These are phyloP conservation scores for Dictyophora rubrovolvata DNA, from an alignment of 768 basidiomycete genomes.

Conservation along the genomic window DNA sequence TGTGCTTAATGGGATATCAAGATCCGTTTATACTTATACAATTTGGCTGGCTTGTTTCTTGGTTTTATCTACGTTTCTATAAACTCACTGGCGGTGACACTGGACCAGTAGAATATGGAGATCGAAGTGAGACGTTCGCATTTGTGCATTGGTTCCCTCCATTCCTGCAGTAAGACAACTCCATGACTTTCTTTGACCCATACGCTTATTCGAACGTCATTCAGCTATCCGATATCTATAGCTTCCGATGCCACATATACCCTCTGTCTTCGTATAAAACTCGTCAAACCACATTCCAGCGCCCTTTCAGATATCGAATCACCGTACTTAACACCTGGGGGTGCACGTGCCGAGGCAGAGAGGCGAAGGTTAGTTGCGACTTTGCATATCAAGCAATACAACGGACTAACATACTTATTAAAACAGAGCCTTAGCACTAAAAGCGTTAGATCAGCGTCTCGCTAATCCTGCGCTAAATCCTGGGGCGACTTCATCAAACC, in stretches of 20 bases:
- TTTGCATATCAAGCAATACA: slow-evolving; percentile 7
- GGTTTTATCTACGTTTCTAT: slow-evolving; percentile 95
- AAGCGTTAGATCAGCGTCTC: slow-evolving; percentile 89
- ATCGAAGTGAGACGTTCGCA: slow-evolving; percentile 93
- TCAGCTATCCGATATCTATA: slow-evolving; percentile 60
- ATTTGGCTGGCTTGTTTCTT: slow-evolving; percentile 97
- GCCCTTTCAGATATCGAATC: slow-evolving; percentile 57
- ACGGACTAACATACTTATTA: not conserved
- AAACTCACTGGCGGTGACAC: slow-evolving; percentile 71
- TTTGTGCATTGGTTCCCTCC: slow-evolving; percentile 97
- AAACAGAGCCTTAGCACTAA: slow-evolving; percentile 83
- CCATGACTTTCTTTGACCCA: not conserved
- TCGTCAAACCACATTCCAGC: slow-evolving; percentile 52
- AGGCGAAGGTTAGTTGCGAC: slow-evolving; percentile 60
- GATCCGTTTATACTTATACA: slow-evolving; percentile 90
- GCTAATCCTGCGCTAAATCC: slow-evolving; percentile 40
- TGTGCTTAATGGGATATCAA: slow-evolving; percentile 76
- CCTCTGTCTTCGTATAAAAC: slow-evolving; percentile 46
- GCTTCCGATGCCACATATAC: slow-evolving; percentile 61
- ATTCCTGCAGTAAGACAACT: slow-evolving; percentile 67
- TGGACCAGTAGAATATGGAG: slow-evolving; percentile 65
- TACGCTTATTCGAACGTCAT: slow-evolving; percentile 5
- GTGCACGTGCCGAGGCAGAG: slow-evolving; percentile 93
- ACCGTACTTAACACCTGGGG: slow-evolving; percentile 72
- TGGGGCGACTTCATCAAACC: slow-evolving; percentile 1